phyloP scores from a whole-genome alignment of 108 stramenopile genomes.

The Epipyxis sp. region DNA sequence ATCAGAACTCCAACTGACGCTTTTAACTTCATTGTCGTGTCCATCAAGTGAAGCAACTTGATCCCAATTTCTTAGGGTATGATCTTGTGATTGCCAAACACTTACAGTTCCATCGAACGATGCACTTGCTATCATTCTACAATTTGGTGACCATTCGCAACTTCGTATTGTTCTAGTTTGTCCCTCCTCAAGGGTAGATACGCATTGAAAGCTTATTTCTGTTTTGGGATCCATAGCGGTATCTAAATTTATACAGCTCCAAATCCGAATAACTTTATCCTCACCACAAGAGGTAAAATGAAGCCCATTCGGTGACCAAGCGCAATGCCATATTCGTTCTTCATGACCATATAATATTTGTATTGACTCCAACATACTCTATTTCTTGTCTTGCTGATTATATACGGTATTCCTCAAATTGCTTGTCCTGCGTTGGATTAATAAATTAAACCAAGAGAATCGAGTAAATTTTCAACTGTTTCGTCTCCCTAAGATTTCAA shows the following conservation, averaged over 20 bases:
- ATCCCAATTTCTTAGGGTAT: conserved; percentile 63
- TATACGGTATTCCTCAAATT: no score
- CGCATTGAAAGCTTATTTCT: no score
- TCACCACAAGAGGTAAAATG: conserved; percentile 55
- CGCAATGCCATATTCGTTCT: conserved; percentile 60
- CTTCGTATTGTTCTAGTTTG: conserved; percentile 58
- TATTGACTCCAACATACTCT: conserved; percentile 29
- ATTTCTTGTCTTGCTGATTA: no score
- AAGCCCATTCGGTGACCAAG: conserved; percentile 56
- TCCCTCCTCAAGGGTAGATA: conserved; percentile 53
- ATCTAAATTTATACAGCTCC: conserved; percentile 15
- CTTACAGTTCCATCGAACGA: conserved; percentile 83
- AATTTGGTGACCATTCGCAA: conserved; percentile 61
- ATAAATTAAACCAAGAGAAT: no score
- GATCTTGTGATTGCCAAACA: conserved; percentile 69
- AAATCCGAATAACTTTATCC: conserved; percentile 47
- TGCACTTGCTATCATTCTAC: conserved; percentile 67
- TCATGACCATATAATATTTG: conserved; percentile 55
- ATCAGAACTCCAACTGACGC: conserved; percentile 78
- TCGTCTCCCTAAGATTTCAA: no score
- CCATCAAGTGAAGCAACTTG: conserved; percentile 72
- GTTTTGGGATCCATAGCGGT: conserved; percentile 15
- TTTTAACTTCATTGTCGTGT: conserved; percentile 92
- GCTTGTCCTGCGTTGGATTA: no score
- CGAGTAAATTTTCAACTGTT: no score